A percentile compares a stretch with the other conserved stretches of the same genome.
Evolutionary conservation across 306 rosid genomes (phyloP).

Genomic region (Lagenaria siceraria): DNA sequence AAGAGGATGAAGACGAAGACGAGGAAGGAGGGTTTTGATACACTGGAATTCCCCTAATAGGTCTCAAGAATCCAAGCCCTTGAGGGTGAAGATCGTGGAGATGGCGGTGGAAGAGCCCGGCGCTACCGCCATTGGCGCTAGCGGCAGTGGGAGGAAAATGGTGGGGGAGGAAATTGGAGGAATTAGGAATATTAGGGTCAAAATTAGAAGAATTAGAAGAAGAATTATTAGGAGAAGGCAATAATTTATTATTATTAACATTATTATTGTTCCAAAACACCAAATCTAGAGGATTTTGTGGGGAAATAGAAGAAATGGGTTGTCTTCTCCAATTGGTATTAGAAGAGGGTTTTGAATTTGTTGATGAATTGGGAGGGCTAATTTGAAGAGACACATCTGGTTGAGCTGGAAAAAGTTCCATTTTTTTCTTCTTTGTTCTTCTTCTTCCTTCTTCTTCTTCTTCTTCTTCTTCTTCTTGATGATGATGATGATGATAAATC

Average conservation of each 20-base stretch:
- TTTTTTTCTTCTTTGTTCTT: not conserved
- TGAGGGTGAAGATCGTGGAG: slow-evolving; percentile 25
- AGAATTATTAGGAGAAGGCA: slow-evolving; percentile 8
- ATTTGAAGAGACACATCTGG: slow-evolving; percentile 95
- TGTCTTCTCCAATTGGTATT: slow-evolving; percentile 40
- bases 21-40: slow-evolving; percentile 56
- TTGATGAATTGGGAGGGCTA: slow-evolving; percentile 69
- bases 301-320: not conserved
- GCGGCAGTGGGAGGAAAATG: not conserved
- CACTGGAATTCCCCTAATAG: slow-evolving; percentile 89
- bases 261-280: slow-evolving; percentile 51
- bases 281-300: slow-evolving; percentile 51
- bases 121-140: slow-evolving; percentile 11
- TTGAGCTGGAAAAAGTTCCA: slow-evolving; percentile 95
- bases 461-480: not conserved
- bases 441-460: not conserved
- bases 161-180: slow-evolving; percentile 8
- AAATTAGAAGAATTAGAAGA: slow-evolving; percentile 13
- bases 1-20: slow-evolving; percentile 16
- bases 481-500: not conserved
- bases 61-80: slow-evolving; percentile 69
- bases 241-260: slow-evolving; percentile 11
- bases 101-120: slow-evolving; percentile 13
- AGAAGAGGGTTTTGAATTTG: not conserved
- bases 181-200: slow-evolving; percentile 28